Percentiles rank a stretch among this genome's conserved stretches.
phyloP scores from a whole-genome alignment of 345 rosid genomes.

The Dimocarpus longan region DNA sequence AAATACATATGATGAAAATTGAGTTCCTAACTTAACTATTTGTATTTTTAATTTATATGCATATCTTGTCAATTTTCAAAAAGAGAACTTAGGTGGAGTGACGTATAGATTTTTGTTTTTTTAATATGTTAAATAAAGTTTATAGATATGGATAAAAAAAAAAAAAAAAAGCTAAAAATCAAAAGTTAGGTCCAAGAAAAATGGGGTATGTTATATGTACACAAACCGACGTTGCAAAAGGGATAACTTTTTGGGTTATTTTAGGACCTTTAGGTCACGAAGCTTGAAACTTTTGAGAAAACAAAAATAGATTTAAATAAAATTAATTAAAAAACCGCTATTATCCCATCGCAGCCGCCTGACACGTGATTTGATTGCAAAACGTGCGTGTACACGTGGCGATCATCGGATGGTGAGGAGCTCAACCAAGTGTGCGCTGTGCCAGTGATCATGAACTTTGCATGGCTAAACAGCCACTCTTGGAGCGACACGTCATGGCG shows the following conservation, averaged over 20 bases:
- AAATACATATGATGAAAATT: no score
- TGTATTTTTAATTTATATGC: no score
- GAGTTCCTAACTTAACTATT: no score
- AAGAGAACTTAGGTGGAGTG: no score
- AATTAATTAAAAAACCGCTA: neutral
- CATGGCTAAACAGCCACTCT: neutral
- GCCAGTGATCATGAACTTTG: neutral
- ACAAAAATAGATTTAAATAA: no score
- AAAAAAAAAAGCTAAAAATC: neutral
- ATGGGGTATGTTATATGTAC: neutral
- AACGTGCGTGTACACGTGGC: conserved; percentile 13
- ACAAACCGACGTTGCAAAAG: neutral
- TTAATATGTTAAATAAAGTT: neutral
- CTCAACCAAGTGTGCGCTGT: neutral
- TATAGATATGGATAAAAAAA: neutral
- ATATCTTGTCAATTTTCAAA: no score
- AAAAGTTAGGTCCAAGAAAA: neutral
- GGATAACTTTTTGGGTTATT: neutral
- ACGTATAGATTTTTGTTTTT: no score
- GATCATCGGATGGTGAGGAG: neutral
- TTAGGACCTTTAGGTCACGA: neutral
- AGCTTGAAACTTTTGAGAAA: neutral
- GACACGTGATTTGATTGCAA: neutral
- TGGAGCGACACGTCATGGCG: neutral
- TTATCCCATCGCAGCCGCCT: neutral